These are phyloP conservation scores for Cutaneotrichosporon cutaneum DNA, from an alignment of 1,284 basidiomycete species.

Conservation along the genomic window DNA sequence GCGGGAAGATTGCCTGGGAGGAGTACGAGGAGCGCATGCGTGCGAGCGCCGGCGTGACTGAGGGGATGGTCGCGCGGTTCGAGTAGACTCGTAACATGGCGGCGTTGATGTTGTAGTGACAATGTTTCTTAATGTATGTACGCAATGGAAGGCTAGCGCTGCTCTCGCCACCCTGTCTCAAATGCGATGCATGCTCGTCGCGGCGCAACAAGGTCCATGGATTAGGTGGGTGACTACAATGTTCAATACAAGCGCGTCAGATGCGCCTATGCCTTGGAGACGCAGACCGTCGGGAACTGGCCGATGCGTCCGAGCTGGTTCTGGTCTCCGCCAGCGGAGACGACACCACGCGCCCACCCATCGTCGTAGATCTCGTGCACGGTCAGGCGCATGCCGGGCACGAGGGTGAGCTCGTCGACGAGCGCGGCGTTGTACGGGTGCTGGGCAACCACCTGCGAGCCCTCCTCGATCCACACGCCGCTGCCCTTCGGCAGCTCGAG, in stretches of 20 bases:
- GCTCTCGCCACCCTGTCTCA: no score
- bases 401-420: slow-evolving; percentile 49
- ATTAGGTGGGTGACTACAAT: slow-evolving; percentile 6
- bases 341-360: slow-evolving; percentile 48
- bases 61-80: not conserved
- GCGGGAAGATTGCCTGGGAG: slow-evolving; percentile 1
- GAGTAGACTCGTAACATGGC: not conserved
- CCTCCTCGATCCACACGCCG: slow-evolving; percentile 13
- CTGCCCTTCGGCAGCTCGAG: slow-evolving; percentile 5
- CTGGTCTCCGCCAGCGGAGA: slow-evolving; percentile 27
- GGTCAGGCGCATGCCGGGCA: slow-evolving; percentile 47
- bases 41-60: not conserved
- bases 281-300: slow-evolving; percentile 45
- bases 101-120: not conserved
- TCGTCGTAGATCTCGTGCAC: slow-evolving; percentile 50
- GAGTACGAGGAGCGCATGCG: not conserved
- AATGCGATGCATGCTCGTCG: slow-evolving; percentile 6
- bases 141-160: no score
- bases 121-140: not conserved
- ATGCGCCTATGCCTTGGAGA: not conserved
- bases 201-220: slow-evolving; percentile 4
- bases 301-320: slow-evolving; percentile 39
- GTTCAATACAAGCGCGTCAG: slow-evolving; percentile 1
- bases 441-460: slow-evolving; percentile 8
- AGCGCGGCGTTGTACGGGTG: slow-evolving; percentile 39